Evolutionary conservation across 345 rosid genomes (phyloP).

Genomic region (Dimocarpus longan): DNA sequence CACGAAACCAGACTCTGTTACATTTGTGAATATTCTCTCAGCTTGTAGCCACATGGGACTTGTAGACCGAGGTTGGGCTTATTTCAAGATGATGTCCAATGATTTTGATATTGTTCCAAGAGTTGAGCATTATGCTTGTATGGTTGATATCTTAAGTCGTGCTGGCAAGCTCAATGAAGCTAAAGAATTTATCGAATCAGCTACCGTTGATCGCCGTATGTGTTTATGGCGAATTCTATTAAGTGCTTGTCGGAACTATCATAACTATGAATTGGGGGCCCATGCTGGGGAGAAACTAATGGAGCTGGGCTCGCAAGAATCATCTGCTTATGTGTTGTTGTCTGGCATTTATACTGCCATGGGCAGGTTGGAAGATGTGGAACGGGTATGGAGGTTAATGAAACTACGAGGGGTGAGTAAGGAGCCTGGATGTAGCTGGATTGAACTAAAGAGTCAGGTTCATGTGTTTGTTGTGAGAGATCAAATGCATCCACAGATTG

Average conservation of each 20-base stretch:
- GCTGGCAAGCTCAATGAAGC: slow-evolving; percentile 73
- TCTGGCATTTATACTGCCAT: slow-evolving; percentile 56
- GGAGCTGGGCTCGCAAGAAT: slow-evolving; percentile 68
- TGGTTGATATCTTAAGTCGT: slow-evolving; percentile 80
- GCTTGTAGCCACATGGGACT: slow-evolving; percentile 81
- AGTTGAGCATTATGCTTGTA: slow-evolving; percentile 78
- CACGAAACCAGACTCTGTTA: slow-evolving; percentile 56
- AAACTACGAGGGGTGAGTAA: slow-evolving; percentile 52
- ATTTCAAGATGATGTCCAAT: slow-evolving; percentile 60
- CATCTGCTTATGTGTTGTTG: slow-evolving; percentile 64
- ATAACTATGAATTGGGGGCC: slow-evolving; percentile 62
- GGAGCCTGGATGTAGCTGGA: slow-evolving; percentile 87
- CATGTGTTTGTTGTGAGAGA: slow-evolving; percentile 70
- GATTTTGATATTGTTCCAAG: slow-evolving; percentile 50
- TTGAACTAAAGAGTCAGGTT: slow-evolving; percentile 47
- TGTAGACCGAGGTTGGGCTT: slow-evolving; percentile 59
- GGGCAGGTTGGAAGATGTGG: slow-evolving; percentile 56
- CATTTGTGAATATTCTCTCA: slow-evolving; percentile 64
- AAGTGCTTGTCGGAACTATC: slow-evolving; percentile 68
- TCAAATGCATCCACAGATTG: slow-evolving; percentile 54
- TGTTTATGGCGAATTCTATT: slow-evolving; percentile 69
- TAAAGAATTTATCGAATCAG: slow-evolving; percentile 71
- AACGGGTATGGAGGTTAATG: slow-evolving; percentile 60
- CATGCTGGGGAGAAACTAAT: slow-evolving; percentile 76
- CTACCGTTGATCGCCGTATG: slow-evolving; percentile 56